A percentile compares a stretch with the other conserved stretches of the same genome.
These are phyloP conservation scores for Candida methanosorbosa DNA, from an alignment of 805 yeast genomes.

Conservation along the genomic window DNA sequence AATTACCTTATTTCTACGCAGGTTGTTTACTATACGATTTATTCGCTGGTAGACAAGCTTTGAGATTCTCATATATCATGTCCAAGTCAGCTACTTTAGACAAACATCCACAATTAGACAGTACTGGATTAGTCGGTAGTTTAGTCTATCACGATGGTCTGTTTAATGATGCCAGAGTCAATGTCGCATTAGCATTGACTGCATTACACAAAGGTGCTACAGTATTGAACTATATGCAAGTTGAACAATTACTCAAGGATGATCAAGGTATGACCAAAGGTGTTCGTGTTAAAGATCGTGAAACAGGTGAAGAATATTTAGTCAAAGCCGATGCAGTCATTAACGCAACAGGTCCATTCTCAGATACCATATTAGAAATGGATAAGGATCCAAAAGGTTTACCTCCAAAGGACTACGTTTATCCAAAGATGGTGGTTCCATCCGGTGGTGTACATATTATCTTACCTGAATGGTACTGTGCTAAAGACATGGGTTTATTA, in stretches of 20 bases:
- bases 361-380: conserved; percentile 80
- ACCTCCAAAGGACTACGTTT: conserved; percentile 28
- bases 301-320: conserved; percentile 52
- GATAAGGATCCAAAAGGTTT: conserved; percentile 62
- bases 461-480: conserved; percentile 87
- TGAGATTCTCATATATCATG: conserved; percentile 68
- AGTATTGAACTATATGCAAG: conserved; percentile 79
- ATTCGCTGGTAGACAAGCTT: conserved; percentile 84
- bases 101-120: conserved; percentile 81
- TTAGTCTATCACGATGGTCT: conserved; percentile 93
- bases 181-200: conserved; percentile 74
- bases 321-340: conserved; percentile 69
- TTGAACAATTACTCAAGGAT: conserved; percentile 64
- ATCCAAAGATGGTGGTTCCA: conserved; percentile 84
- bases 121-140: conserved; percentile 73
- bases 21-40: conserved; percentile 91
- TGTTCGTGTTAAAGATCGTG: conserved; percentile 65
- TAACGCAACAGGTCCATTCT: conserved; percentile 93
- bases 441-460: conserved; percentile 91
- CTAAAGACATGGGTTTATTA: conserved; percentile 76
- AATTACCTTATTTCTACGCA: conserved; percentile 83
- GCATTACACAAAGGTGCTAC: conserved; percentile 88
- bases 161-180: conserved; percentile 89
- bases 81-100: conserved; percentile 58
- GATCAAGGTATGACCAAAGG: conserved; percentile 55